These are phyloP conservation scores for Castanea sativa DNA, from an alignment of 306 rosid genomes.

Conservation along the genomic window DNA sequence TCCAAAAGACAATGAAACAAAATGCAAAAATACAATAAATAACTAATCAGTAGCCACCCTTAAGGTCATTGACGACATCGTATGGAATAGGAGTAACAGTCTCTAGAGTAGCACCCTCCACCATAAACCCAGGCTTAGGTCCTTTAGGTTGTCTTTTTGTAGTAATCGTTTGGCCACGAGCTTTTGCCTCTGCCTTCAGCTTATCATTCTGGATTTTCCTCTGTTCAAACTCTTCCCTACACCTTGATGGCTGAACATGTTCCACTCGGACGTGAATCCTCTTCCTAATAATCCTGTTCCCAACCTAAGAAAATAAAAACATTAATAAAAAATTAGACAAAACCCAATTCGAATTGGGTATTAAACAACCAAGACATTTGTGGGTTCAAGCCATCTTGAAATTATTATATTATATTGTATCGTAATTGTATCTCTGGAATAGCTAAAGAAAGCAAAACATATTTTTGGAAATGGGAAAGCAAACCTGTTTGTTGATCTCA, in stretches of 20 bases:
- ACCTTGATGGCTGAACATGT: constrained; percentile 83
- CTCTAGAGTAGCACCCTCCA: constrained; percentile 39
- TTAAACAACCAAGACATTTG: no score
- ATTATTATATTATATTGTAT: no score
- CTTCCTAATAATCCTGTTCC: constrained; percentile 19
- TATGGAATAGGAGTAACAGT: constrained; percentile 96
- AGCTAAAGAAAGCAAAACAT: no score
- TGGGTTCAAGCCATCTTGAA: no score
- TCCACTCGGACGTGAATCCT: constrained; percentile 34
- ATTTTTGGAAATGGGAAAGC: no score
- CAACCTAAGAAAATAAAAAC: not conserved
- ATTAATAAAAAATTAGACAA: no score
- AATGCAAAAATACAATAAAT: no score
- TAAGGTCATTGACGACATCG: constrained; percentile 94
- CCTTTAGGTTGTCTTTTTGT: constrained; percentile 58
- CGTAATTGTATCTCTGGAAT: no score
- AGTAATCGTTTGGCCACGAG: constrained; percentile 11
- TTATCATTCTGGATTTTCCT: constrained; percentile 43
- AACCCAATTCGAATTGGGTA: no score
- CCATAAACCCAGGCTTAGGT: constrained; percentile 46
- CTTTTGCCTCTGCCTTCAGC: constrained; percentile 27
- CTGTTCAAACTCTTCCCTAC: constrained; percentile 66
- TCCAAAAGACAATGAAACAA: no score
- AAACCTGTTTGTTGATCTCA: constrained; percentile 60
- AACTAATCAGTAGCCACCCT: constrained; percentile 60